Conservation (phyloP, 2,329 filamentous ascomycete genomes). For the Cadophora malorum region DNA sequence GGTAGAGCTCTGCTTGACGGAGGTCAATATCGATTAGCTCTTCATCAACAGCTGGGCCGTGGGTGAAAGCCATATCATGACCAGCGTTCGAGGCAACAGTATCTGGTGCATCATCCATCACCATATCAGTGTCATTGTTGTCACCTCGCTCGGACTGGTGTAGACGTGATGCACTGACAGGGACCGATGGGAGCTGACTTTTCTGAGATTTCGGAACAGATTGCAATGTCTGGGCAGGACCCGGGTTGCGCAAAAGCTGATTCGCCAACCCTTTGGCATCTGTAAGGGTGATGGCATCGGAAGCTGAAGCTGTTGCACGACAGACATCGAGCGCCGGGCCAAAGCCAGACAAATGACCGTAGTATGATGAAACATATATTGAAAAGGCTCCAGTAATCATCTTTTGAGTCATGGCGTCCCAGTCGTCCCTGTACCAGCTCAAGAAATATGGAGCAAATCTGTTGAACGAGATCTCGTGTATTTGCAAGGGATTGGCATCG, state of each 20-base stretch:
- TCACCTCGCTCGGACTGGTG: background rate
- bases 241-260: background rate
- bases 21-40: constrained; percentile 7
- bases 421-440: constrained; percentile 13
- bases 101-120: constrained; percentile 6
- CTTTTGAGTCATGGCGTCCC: constrained; percentile 16
- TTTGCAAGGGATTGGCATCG: constrained; percentile 25
- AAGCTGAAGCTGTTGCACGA: constrained; percentile 1
- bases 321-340: background rate
- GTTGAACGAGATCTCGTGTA: constrained; percentile 29
- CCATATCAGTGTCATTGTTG: background rate
- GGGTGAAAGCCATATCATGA: background rate
- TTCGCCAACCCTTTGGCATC: constrained; percentile 1
- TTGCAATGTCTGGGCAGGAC: too few relatives aligned
- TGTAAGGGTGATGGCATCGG: constrained; percentile 1
- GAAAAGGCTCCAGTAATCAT: constrained; percentile 19
- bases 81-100: background rate
- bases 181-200: too few relatives aligned
- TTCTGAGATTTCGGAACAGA: too few relatives aligned
- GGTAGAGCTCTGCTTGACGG: constrained; percentile 31
- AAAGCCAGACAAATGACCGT: background rate
- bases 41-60: background rate
- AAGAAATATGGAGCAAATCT: constrained; percentile 27
- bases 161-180: too few relatives aligned
- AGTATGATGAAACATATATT: constrained; percentile 21